Percentiles rank a stretch among this genome's conserved stretches.
Evolutionary conservation across 192 early-diverging fungal species (phyloP).

Genomic region (Phlyctochytrium planicorne): DNA sequence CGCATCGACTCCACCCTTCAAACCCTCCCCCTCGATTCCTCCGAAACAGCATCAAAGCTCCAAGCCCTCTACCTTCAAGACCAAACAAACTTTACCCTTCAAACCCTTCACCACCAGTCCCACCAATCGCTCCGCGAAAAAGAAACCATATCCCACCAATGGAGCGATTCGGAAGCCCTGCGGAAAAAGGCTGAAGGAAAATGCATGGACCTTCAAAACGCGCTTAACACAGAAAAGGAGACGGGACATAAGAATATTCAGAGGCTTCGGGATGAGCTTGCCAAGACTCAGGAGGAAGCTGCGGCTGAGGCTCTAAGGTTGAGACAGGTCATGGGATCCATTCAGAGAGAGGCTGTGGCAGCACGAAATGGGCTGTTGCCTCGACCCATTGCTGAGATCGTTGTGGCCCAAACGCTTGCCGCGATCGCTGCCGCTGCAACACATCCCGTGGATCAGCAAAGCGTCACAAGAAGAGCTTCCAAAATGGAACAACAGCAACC

Average conservation of each 20-base stretch:
- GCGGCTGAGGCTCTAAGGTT: neutral
- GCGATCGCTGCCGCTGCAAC: no score
- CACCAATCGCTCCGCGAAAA: neutral
- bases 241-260: neutral
- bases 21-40: neutral
- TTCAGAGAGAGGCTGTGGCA: constrained; percentile 3
- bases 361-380: constrained; percentile 9
- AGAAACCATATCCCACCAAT: neutral
- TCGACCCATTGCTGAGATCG: neutral
- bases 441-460: no score
- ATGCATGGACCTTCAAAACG: neutral
- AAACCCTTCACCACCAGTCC: neutral
- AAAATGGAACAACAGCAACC: no score
- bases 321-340: neutral
- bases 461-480: no score
- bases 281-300: neutral
- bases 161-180: neutral
- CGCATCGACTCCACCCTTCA: neutral
- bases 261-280: neutral
- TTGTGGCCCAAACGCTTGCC: neutral
- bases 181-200: neutral
- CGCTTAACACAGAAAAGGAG: constrained; percentile 11
- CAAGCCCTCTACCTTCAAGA: neutral
- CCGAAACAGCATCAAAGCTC: neutral
- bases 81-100: neutral